Conservation (phyloP, 257 asterid genomes). For the Penstemon barbatus region DNA sequence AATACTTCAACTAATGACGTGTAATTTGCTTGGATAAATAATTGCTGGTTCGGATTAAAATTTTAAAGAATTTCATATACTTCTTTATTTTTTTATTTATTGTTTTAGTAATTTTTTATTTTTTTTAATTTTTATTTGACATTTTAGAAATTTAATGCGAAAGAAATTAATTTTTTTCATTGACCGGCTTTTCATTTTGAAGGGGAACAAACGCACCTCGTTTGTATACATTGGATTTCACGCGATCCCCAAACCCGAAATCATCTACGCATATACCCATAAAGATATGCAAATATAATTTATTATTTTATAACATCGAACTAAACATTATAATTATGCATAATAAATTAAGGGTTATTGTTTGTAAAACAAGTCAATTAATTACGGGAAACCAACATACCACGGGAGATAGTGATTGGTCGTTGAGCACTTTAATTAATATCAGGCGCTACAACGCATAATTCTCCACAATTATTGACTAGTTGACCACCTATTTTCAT, state of each 20-base stretch:
- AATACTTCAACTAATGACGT: no score
- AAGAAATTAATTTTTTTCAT: no score
- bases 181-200: neutral
- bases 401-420: constrained; percentile 6
- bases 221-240: constrained; percentile 2
- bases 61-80: no score
- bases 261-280: neutral
- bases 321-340: no score
- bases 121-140: no score
- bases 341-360: neutral
- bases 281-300: neutral
- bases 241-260: constrained; percentile 1
- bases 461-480: no score
- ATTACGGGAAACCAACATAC: constrained; percentile 18
- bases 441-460: neutral
- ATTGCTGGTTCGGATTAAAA: no score
- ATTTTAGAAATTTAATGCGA: no score
- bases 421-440: neutral
- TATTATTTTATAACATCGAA: neutral
- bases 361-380: neutral
- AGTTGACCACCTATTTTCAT: no score
- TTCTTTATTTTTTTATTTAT: no score
- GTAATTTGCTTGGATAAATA: no score
- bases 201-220: constrained; percentile 34
- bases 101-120: no score